A percentile compares a stretch with the other conserved stretches of the same genome.
phyloP scores from a whole-genome alignment of 352 stramenopile species.

The Globisporangium apiculatum region DNA sequence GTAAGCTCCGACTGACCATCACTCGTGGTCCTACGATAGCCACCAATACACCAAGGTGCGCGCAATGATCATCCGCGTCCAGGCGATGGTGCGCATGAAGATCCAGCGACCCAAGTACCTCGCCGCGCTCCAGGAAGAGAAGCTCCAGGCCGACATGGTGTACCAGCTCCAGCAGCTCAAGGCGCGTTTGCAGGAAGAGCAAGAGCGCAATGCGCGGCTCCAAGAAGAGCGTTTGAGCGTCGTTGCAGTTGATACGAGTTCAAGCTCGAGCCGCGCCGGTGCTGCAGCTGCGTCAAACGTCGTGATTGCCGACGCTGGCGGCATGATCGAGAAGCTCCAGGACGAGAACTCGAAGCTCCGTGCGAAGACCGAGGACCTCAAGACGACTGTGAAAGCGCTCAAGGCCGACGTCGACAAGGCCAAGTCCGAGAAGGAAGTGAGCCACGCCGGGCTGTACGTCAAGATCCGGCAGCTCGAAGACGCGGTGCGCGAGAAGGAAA shows the following conservation, averaged over 20 bases:
- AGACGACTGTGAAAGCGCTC: constrained; percentile 43
- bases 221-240: constrained; percentile 45
- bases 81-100: constrained; percentile 77
- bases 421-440: constrained; percentile 77
- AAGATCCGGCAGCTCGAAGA: constrained; percentile 74
- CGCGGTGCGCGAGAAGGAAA: constrained; percentile 64
- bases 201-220: constrained; percentile 65
- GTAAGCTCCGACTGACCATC: not conserved
- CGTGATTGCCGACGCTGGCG: constrained; percentile 71
- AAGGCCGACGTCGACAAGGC: constrained; percentile 70
- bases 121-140: constrained; percentile 67
- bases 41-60: constrained; percentile 59
- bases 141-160: constrained; percentile 79
- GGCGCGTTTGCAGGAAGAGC: constrained; percentile 69
- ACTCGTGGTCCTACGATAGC: too few species aligned
- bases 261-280: constrained; percentile 6
- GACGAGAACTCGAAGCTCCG: constrained; percentile 74
- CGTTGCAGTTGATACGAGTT: constrained; percentile 17
- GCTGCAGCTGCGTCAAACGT: constrained; percentile 40
- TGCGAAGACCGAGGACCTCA: constrained; percentile 73
- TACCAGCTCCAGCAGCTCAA: constrained; percentile 81
- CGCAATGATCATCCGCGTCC: constrained; percentile 66
- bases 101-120: constrained; percentile 75
- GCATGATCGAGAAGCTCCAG: constrained; percentile 80
- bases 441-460: constrained; percentile 61